Percentiles rank a stretch among this genome's conserved stretches.
phyloP scores from a whole-genome alignment of 2,329 filamentous ascomycete species.

The Cordyceps militaris region DNA sequence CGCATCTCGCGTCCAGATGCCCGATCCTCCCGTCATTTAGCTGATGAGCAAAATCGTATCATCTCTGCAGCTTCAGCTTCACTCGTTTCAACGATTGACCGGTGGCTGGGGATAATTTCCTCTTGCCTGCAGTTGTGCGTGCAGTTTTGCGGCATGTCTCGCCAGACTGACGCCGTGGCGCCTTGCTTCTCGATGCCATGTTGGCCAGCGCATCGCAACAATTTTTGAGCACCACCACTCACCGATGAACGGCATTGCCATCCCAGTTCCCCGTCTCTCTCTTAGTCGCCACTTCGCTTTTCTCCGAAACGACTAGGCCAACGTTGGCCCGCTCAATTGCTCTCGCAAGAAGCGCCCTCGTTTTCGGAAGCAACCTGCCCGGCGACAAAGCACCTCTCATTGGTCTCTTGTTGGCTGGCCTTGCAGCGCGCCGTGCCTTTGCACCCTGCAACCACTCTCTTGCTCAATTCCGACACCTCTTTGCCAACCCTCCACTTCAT shows the following conservation, averaged over 20 bases:
- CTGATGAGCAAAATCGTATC: neutral
- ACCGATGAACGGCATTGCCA: neutral
- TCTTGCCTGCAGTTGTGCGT: neutral
- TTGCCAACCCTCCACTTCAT: neutral
- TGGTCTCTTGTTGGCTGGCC: neutral
- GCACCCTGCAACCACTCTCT: neutral
- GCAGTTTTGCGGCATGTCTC: neutral
- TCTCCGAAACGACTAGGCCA: neutral
- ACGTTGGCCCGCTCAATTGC: neutral
- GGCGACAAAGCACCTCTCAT: neutral
- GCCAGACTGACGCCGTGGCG: neutral
- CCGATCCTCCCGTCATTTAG: neutral
- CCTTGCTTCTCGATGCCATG: neutral
- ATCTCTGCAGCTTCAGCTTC: neutral
- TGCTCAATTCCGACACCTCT: neutral
- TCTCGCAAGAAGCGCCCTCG: neutral
- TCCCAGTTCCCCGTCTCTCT: neutral
- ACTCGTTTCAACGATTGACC: too few relatives aligned
- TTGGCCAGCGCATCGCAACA: neutral
- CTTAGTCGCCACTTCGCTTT: neutral
- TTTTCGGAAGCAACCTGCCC: neutral
- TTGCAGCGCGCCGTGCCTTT: neutral
- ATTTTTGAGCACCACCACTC: neutral
- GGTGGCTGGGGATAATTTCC: too few relatives aligned
- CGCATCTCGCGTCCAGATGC: neutral